phyloP scores from a whole-genome alignment of 2,329 filamentous ascomycete species.

The Chalaropsis thielavioides region DNA sequence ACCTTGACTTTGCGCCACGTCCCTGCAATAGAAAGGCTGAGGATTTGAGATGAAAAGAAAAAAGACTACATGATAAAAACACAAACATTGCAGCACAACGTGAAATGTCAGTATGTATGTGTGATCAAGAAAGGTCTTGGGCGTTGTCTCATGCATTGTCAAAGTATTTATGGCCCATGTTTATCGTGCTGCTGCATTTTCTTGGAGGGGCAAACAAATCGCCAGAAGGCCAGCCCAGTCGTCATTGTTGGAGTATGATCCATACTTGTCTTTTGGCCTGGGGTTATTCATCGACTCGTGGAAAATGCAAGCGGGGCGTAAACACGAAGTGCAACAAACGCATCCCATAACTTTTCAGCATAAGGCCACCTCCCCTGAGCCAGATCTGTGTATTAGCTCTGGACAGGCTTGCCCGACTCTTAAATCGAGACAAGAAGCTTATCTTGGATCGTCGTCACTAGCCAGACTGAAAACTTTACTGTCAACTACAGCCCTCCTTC shows the following conservation, averaged over 20 bases:
- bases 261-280: too few relatives aligned
- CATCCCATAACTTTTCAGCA: neutral
- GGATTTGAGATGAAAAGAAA: conserved; percentile 7
- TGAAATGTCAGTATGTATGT: neutral
- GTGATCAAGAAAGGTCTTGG: neutral
- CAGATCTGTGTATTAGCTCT: too few relatives aligned
- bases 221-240: neutral
- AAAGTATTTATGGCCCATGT: neutral
- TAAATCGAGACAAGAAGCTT: neutral
- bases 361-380: too few relatives aligned
- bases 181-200: neutral
- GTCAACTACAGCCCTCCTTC: neutral
- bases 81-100: neutral
- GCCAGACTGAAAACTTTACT: too few relatives aligned
- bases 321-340: neutral
- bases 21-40: conserved; percentile 8
- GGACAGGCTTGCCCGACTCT: neutral
- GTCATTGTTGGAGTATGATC: neutral
- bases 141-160: neutral
- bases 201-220: neutral
- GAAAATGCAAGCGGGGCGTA: conserved; percentile 1
- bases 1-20: neutral
- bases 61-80: neutral
- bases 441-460: neutral
- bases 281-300: neutral